Conservation (phyloP, 2,329 filamentous ascomycete genomes). For the Coleophoma eucalyptorum region DNA sequence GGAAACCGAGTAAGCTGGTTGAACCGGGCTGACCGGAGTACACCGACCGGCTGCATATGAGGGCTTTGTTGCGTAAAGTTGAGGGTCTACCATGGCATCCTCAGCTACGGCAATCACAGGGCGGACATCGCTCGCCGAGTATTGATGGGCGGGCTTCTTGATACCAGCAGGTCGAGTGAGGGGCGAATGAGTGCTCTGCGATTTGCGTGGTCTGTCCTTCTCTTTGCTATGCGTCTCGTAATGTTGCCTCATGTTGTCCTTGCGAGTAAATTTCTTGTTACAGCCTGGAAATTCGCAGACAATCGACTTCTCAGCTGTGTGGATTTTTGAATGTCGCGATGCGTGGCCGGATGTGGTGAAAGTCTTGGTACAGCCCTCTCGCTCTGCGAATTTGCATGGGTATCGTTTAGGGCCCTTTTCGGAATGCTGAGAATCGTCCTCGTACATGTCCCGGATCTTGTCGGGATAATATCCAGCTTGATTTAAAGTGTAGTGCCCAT, state of each 20-base stretch:
- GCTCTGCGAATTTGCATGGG: conserved; percentile 69
- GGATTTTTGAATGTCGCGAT: conserved; percentile 81
- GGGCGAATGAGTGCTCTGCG: conserved; percentile 28
- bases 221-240: conserved; percentile 72
- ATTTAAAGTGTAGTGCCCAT: conserved; percentile 4
- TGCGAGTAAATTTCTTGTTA: conserved; percentile 75
- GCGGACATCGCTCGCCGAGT: too few species aligned
- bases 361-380: conserved; percentile 69
- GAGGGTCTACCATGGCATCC: too few species aligned
- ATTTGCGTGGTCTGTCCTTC: conserved; percentile 23
- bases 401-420: conserved; percentile 53
- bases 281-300: conserved; percentile 65
- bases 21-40: too few species aligned
- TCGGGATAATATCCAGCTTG: neutral
- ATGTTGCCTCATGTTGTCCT: conserved; percentile 87
- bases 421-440: conserved; percentile 15
- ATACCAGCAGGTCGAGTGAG: conserved; percentile 22
- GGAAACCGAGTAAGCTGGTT: too few species aligned
- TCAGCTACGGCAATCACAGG: too few species aligned
- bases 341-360: conserved; percentile 84
- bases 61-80: too few species aligned
- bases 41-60: too few species aligned
- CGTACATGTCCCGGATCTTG: conserved; percentile 1
- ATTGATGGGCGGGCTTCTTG: conserved; percentile 14
- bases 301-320: conserved; percentile 76